A percentile compares a stretch with the other conserved stretches of the same genome.
Conservation (phyloP, 257 asterid species). For the Cinchona pubescens region DNA sequence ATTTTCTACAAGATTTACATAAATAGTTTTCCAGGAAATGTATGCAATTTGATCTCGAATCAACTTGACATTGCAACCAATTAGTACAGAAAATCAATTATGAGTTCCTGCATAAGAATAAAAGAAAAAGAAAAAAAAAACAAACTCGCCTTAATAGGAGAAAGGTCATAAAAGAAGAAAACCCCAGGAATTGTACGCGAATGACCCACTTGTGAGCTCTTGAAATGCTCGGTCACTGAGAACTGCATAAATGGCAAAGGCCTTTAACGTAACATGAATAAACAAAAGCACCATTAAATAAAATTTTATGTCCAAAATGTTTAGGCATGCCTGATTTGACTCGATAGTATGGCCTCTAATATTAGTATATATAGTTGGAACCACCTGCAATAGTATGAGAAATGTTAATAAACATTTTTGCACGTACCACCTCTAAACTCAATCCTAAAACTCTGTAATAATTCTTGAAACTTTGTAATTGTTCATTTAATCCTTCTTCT, state of each 20-base stretch:
- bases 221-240: conserved; percentile 96
- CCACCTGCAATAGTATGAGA: conserved; percentile 67
- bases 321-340: conserved; percentile 77
- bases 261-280: background rate
- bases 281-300: background rate
- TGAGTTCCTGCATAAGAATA: conserved; percentile 3
- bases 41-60: background rate
- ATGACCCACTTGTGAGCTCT: conserved; percentile 55
- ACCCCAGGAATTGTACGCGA: conserved; percentile 75
- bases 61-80: conserved; percentile 1
- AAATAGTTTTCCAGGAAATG: background rate
- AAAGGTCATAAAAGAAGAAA: conserved; percentile 88
- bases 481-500: background rate
- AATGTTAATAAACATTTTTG: conserved; percentile 4
- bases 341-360: conserved; percentile 67
- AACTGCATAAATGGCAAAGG: conserved; percentile 50
- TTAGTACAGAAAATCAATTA: background rate
- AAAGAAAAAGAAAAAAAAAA: conserved; percentile 15
- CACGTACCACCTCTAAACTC: conserved; percentile 16
- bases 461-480: no score
- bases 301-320: conserved; percentile 17
- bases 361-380: conserved; percentile 77
- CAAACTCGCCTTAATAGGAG: conserved; percentile 81
- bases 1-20: background rate
- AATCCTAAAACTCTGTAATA: background rate